phyloP scores from a whole-genome alignment of 345 rosid species.

The Geranium rotundifolium region DNA sequence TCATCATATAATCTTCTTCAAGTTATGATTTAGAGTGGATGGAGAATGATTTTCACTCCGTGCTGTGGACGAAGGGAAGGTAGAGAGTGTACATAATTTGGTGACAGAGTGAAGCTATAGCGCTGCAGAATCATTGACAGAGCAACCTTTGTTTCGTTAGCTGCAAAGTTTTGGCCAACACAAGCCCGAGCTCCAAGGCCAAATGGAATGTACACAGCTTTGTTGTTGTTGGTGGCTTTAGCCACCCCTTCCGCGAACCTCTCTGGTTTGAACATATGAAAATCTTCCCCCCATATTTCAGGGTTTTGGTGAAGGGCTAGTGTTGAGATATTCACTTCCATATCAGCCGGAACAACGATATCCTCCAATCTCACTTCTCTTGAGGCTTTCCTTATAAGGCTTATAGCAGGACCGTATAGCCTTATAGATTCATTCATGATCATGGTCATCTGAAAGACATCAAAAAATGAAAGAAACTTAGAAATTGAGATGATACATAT shows the following conservation, averaged over 20 bases:
- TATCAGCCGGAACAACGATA: conserved; percentile 3
- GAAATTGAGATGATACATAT: too few relatives aligned
- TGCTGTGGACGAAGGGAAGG: not conserved
- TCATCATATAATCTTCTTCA: too few relatives aligned
- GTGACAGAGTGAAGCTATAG: conserved; percentile 4
- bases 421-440: conserved; percentile 21
- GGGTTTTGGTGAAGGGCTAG: conserved; percentile 5
- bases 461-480: not conserved
- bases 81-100: conserved; percentile 3
- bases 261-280: conserved; percentile 1
- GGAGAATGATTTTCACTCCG: conserved; percentile 3
- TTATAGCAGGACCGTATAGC: conserved; percentile 24
- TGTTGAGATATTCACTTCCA: not conserved
- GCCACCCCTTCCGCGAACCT: conserved; percentile 8
- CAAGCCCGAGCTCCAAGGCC: conserved; percentile 8
- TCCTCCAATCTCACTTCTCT: conserved; percentile 12
- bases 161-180: conserved; percentile 4
- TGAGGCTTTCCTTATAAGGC: conserved; percentile 6
- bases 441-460: conserved; percentile 16
- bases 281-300: conserved; percentile 5
- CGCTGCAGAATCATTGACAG: too few relatives aligned
- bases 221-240: conserved; percentile 8
- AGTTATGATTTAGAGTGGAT: not conserved
- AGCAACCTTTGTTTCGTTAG: not conserved
- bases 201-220: conserved; percentile 5